These are phyloP conservation scores for Aspergillus amoenus DNA, from an alignment of 2,329 filamentous ascomycete species.

Conservation along the genomic window DNA sequence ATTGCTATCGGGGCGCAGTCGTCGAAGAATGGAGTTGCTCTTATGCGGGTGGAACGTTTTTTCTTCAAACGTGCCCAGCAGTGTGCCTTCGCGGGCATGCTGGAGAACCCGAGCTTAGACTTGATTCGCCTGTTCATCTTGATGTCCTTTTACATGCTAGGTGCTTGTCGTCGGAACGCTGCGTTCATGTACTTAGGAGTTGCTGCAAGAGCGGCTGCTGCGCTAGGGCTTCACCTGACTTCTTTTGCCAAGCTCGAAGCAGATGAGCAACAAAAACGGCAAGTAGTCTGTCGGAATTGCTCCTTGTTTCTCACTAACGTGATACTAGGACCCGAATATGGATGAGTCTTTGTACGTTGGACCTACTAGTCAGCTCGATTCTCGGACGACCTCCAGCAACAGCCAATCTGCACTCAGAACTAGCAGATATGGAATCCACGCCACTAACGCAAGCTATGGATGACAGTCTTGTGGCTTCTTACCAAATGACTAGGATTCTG, in stretches of 20 bases:
- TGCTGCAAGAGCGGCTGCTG: constrained; percentile 57
- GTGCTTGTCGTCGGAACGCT: constrained; percentile 58
- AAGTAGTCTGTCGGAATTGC: background rate
- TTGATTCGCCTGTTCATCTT: constrained; percentile 55
- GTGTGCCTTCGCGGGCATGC: constrained; percentile 51
- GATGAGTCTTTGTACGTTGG: constrained; percentile 50
- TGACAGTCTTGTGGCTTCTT: constrained; percentile 42
- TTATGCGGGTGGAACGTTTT: constrained; percentile 32
- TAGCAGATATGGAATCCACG: constrained; percentile 23
- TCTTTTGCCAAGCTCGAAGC: constrained; percentile 17
- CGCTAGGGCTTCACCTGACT: constrained; percentile 56
- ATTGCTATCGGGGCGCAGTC: constrained; percentile 57
- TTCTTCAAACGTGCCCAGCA: constrained; percentile 53
- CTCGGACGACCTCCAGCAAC: constrained; percentile 46
- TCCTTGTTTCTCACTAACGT: background rate
- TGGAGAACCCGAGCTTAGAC: constrained; percentile 55
- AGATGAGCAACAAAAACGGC: constrained; percentile 23
- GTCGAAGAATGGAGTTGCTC: constrained; percentile 29
- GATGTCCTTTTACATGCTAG: constrained; percentile 61
- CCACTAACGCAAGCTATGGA: constrained; percentile 23
- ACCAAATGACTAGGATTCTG: constrained; percentile 45
- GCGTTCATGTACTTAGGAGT: constrained; percentile 65
- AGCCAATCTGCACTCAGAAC: constrained; percentile 23
- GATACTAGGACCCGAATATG: constrained; percentile 41
- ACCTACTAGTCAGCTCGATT: constrained; percentile 50